Conservation (phyloP, 371 early-diverging fungal genomes). For the Mucor piriformis region DNA sequence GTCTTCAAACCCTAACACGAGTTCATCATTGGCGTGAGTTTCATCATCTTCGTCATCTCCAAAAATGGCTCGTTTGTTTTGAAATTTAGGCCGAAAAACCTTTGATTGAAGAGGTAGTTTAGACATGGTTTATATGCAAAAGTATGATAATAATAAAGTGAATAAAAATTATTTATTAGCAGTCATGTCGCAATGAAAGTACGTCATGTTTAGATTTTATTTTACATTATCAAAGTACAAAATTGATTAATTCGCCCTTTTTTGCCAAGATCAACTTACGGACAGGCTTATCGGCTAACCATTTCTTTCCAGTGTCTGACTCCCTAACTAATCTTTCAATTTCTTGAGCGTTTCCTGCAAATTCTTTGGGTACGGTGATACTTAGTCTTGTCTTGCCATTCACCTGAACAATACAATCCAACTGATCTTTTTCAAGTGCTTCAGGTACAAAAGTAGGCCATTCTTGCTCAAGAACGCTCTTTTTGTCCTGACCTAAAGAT, state of each 20-base stretch:
- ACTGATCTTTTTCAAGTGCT: slow-evolving; percentile 54
- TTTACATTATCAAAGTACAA: slow-evolving; percentile 51
- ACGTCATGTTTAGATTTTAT: too few species aligned
- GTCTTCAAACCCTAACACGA: slow-evolving; percentile 57
- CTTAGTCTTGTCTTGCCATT: slow-evolving; percentile 83
- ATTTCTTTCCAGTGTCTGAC: slow-evolving; percentile 58
- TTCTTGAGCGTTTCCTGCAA: slow-evolving; percentile 29
- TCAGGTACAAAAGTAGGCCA: slow-evolving; percentile 70
- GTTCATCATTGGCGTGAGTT: slow-evolving; percentile 39
- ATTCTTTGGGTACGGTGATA: slow-evolving; percentile 56
- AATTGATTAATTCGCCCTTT: slow-evolving; percentile 76
- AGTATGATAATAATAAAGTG: too few species aligned
- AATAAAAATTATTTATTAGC: too few species aligned
- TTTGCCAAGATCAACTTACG: slow-evolving; percentile 73
- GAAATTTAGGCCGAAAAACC: slow-evolving; percentile 26
- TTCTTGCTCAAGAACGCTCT: slow-evolving; percentile 57
- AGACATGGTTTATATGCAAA: slow-evolving; percentile 21
- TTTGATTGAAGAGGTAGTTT: slow-evolving; percentile 29
- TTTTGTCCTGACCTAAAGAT: slow-evolving; percentile 10
- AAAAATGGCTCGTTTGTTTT: slow-evolving; percentile 24
- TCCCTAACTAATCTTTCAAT: slow-evolving; percentile 55
- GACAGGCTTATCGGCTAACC: slow-evolving; percentile 57
- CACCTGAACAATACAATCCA: slow-evolving; percentile 64
- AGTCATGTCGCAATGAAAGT: too few species aligned
- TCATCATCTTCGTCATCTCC: slow-evolving; percentile 52